Base-by-base conservation (phyloP, 2,329 filamentous ascomycete species). In the Paramyrothecium sp. region DNA sequence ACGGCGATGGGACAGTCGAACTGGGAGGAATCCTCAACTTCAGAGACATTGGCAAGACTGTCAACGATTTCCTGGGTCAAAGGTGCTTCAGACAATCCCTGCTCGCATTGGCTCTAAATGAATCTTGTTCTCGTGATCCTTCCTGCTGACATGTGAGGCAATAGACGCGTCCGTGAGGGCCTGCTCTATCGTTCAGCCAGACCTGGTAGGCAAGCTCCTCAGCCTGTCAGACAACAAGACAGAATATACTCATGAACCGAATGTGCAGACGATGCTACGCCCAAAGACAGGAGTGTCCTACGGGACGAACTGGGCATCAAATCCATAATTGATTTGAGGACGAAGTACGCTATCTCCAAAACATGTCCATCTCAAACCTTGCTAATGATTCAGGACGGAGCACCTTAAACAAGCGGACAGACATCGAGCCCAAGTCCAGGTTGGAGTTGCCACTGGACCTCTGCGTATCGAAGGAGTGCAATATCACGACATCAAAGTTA, bases 281-380 rank as follows among this genome's bases (percentile, higher is more conserved):
- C 79, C 20, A 69, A 78, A 38, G 92, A 96, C 72, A 83, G 84
- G 56, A 69, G 77, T 34, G 75, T 78, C 33, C 79, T 96, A 12
- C 72, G 77, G 11, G 73, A 86, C 8, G 80, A 85, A 33, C 81
- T 88, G 63, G 80, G 83, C 21, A 83, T 96, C 61, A 84, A 81
- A 62, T 91, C 87, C 2, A 83, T 96, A 46, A 82, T 96, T 58
- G 92, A 96, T 75, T 77, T 96, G 12, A 84, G 92, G 56, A 91
- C 91, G 60, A 86, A 88, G 86, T 91, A 80, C 58, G 72, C 55
- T 2, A 20, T n/a, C 10, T 7, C 48, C 19, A 46, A 38, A n/a
- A 33, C 26, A 17, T 49, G 47, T 8, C 19, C 47, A 49, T 21
- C 47, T 23, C 47, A 21, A 49, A 49, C 20, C 23, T 20, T 46